These are phyloP conservation scores for Eutrema japonicum DNA, from an alignment of 345 rosid species.

Conservation along the genomic window DNA sequence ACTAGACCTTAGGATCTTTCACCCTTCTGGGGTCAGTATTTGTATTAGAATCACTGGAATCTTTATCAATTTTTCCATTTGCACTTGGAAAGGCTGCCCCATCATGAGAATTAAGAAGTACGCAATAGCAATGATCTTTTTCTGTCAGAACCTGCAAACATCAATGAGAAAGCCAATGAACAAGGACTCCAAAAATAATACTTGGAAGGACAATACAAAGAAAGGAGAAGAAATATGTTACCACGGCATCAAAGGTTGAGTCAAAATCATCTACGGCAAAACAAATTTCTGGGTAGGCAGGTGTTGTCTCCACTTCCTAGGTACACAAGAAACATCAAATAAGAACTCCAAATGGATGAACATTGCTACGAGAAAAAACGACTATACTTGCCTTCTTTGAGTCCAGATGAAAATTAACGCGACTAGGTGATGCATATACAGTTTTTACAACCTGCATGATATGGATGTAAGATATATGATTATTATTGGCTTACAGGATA, in stretches of 20 bases:
- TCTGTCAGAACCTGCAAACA: conserved; percentile 79
- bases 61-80: conserved; percentile 52
- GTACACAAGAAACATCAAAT: conserved; percentile 45
- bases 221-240: conserved; percentile 42
- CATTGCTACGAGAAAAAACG: conserved; percentile 12
- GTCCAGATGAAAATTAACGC: conserved; percentile 89
- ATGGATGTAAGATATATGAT: conserved; percentile 35
- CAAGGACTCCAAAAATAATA: conserved; percentile 12
- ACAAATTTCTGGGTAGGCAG: conserved; percentile 97
- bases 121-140: conserved; percentile 90
- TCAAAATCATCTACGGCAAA: conserved; percentile 97
- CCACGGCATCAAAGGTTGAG: conserved; percentile 98
- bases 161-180: conserved; percentile 22
- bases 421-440: conserved; percentile 97
- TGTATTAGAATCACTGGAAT: conserved; percentile 50
- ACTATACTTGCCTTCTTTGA: conserved; percentile 72
- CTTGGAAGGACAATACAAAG: conserved; percentile 11
- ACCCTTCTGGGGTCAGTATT: conserved; percentile 48
- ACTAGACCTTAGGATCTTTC: conserved; percentile 71
- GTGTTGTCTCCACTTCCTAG: conserved; percentile 89
- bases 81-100: conserved; percentile 91
- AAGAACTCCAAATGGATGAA: conserved; percentile 7
- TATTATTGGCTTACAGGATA: conserved; percentile 3
- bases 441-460: conserved; percentile 84
- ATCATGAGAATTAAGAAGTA: conserved; percentile 87